Evolutionary conservation across 495 filamentous ascomycete genomes (phyloP), one percentile per base, ranked within the genome.

Genomic region (Podospora bellae-mahoneyi): DNA sequence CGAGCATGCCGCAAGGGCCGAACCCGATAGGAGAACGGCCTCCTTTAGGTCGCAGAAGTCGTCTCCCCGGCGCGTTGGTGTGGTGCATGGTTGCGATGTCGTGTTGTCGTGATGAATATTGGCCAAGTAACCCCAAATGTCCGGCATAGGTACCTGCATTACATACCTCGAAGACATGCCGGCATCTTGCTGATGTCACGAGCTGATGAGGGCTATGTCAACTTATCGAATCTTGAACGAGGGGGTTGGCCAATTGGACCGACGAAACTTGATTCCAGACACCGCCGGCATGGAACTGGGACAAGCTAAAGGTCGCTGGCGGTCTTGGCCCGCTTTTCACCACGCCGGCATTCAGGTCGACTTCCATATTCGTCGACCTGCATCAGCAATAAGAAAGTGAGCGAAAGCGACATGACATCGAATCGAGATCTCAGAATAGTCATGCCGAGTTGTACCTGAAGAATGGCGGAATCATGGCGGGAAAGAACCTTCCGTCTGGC

Each of bases 251-350:
- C 55, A 58, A 58, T 58, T 15, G 23, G 9, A 4, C 18, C 13
- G 23, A 58, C 39, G 15, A 48, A 48, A 48, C 39, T 13, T 48
- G 23, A 20, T 15, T 5, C 6, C 55, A 19, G 13, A 26, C 55
- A 58, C 23, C 55, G 55, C 23, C 55, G 23, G n/a, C 55, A 26
- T 58, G 55, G 55, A 58, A 26, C 55, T 58, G 55, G 55, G 10
- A 26, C 55, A 26, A 26, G 55, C 23, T 58, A 48, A 5, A 48
- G 16, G 15, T 3, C 5, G 6, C 23, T 23, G 6, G 55, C 0
- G n/a, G 23, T 20, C 18, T 18, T 7, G 55, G n/a, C 55, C 10
- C 4, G 55, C n/a, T 58, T 26, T 20, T 58, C 55, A 58, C n/a
- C n/a, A 20, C 39, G 39, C 39, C 9, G 0, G 39, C 10, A 20